A percentile compares a stretch with the other conserved stretches of the same genome.
Conservation (phyloP, 176 grass and related monocot species). For the Rhynchospora breviuscula region DNA sequence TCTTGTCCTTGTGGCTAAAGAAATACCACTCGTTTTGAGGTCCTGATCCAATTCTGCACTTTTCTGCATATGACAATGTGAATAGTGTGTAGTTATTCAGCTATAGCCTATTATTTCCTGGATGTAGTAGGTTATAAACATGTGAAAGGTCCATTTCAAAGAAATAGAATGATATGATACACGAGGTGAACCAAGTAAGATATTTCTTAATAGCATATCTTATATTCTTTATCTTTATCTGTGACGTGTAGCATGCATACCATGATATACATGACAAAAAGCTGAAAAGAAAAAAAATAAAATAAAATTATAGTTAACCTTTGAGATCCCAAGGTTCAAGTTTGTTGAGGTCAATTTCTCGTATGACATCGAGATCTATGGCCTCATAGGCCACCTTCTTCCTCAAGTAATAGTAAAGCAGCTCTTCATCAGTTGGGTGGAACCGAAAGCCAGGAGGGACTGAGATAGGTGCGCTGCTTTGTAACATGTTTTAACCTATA, state of each 20-base stretch:
- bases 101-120: background rate
- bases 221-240: background rate
- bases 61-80: conserved; percentile 44
- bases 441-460: conserved; percentile 95
- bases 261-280: background rate
- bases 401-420: conserved; percentile 97
- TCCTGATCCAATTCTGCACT: conserved; percentile 81
- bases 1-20: conserved; percentile 98
- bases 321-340: conserved; percentile 98
- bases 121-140: background rate
- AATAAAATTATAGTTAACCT: conserved; percentile 37
- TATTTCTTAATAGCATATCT: background rate
- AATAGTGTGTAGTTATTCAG: conserved; percentile 8
- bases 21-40: conserved; percentile 97
- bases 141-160: background rate
- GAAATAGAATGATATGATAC: background rate
- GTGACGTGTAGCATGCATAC: conserved; percentile 1
- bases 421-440: conserved; percentile 92
- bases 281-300: background rate
- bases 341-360: conserved; percentile 88
- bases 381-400: conserved; percentile 94
- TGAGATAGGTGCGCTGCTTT: conserved; percentile 39
- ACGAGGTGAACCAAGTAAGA: background rate
- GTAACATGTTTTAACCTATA: conserved; percentile 53
- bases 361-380: conserved; percentile 98